Conservation (phyloP, 768 basidiomycete species). For the Leucogyrophana mollusca region DNA sequence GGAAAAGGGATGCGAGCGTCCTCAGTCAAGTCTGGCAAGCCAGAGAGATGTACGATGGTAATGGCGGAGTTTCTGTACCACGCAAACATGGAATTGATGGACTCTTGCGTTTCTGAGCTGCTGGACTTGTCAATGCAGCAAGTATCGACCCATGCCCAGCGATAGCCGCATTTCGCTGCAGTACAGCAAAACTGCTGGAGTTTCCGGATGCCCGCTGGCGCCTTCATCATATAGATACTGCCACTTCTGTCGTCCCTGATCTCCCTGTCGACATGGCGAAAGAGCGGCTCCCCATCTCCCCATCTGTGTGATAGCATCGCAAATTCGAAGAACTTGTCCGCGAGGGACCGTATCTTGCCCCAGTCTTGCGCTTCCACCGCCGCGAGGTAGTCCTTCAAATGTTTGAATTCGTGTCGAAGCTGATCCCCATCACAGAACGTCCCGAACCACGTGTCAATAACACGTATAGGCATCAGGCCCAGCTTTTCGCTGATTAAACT, state of each 20-base stretch:
- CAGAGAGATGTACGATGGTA: slow-evolving; percentile 27
- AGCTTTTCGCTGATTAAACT: too few species aligned
- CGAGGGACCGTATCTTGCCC: too few species aligned
- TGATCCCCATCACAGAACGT: too few species aligned
- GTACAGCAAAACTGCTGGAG: slow-evolving; percentile 29
- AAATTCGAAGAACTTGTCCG: slow-evolving; percentile 15
- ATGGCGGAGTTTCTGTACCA: slow-evolving; percentile 25
- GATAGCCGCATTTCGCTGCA: slow-evolving; percentile 26
- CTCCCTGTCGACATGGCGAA: too few species aligned
- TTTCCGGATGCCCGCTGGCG: slow-evolving; percentile 8
- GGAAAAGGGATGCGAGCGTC: background rate
- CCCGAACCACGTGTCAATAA: too few species aligned
- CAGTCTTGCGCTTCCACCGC: too few species aligned
- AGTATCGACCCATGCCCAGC: slow-evolving; percentile 30
- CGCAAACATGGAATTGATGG: slow-evolving; percentile 27
- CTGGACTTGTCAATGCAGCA: slow-evolving; percentile 25
- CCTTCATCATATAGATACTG: slow-evolving; percentile 19
- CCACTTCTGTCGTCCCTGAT: slow-evolving; percentile 13
- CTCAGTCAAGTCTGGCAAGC: slow-evolving; percentile 21
- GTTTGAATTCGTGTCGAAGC: too few species aligned
- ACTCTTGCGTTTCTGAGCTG: slow-evolving; percentile 23
- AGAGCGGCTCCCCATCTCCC: slow-evolving; percentile 13
- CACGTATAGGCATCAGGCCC: too few species aligned
- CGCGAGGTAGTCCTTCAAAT: too few species aligned
- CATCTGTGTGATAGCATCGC: slow-evolving; percentile 29